Evolutionary conservation across 2,329 filamentous ascomycete genomes (phyloP), one percentile per base, ranked within the genome.

Genomic region (Botrytis cinerea): DNA sequence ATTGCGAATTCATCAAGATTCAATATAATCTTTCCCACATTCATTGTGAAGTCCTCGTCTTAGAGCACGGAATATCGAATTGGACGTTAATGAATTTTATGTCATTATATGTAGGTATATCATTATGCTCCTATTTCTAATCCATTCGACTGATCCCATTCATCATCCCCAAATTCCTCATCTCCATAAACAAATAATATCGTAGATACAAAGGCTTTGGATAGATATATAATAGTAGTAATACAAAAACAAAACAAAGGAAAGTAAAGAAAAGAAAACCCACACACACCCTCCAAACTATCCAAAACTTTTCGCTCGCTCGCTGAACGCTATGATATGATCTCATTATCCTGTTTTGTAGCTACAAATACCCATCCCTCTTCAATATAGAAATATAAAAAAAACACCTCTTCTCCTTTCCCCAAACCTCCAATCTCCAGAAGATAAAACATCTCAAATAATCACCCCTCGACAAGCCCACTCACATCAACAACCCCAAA

Each of bases 401-500:
- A 38, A 25, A 66, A 51, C 25, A 20, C 35, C 12, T 40, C 22
- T n/a, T n/a, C 14, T 62, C 60, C 60, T 18, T 43, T n/a, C 60
- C 7, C 25, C 10, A 16, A 48, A 48, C 18, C 51, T 60, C n/a
- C 9, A 14, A 38, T 62, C 32, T 22, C 9, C 18, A 68, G 14
- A 32, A 22, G 1, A 54, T 61, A 9, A 4, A 40, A 35, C 6
- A 57, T 28, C 35, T n/a, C 35, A 22, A 22, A 22, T 1, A 12
- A 4, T 18, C 43, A 9, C 3, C n/a, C 18, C 25, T 57, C 40
- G 9, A 60, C 22, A 51, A 64, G 8, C 32, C 20, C 25, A 9
- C 35, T 59, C 18, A 68, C 32, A 73, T 25, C 48, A 60, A 73
- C 8, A 71, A 22, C 22, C 14, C 45, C 12, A 59, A 51, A 46